A percentile compares a stretch with the other conserved stretches of the same genome.
phyloP scores from a whole-genome alignment of 2,329 filamentous ascomycete genomes.

The Cercospora zeina region DNA sequence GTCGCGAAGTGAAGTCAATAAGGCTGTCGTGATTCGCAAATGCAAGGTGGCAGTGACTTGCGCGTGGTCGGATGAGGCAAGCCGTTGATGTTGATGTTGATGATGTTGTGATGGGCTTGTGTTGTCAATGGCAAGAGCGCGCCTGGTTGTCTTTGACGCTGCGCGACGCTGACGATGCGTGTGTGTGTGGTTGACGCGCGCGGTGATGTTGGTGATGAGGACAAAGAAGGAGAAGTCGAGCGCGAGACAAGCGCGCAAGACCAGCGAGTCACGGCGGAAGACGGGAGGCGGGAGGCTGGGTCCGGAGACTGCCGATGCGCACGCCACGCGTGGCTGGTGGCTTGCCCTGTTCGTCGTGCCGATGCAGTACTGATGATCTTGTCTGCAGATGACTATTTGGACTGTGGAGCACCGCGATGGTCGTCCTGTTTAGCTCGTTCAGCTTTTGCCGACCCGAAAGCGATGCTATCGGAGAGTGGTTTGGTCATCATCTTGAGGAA shows the following conservation, averaged over 20 bases:
- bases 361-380: too few relatives aligned
- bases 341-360: too few relatives aligned
- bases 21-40: slow-evolving; percentile 19
- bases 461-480: too few relatives aligned
- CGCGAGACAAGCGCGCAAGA: background rate
- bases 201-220: slow-evolving; percentile 15
- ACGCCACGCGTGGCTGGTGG: background rate
- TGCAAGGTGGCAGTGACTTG: slow-evolving; percentile 24
- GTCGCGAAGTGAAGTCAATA: slow-evolving; percentile 15
- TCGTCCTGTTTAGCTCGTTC: too few relatives aligned
- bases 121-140: slow-evolving; percentile 12
- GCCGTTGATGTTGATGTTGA: slow-evolving; percentile 5
- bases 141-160: slow-evolving; percentile 17
- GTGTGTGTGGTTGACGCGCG: slow-evolving; percentile 8
- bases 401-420: too few relatives aligned
- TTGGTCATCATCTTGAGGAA: too few relatives aligned
- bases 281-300: background rate
- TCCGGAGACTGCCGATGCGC: background rate
- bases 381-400: too few relatives aligned
- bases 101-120: slow-evolving; percentile 2
- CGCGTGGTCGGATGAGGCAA: slow-evolving; percentile 11
- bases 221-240: slow-evolving; percentile 8
- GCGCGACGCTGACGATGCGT: slow-evolving; percentile 20
- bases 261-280: background rate
- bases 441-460: too few relatives aligned